Conservation (phyloP, 106 monocot genomes). For the Dioscorea dumetorum region DNA sequence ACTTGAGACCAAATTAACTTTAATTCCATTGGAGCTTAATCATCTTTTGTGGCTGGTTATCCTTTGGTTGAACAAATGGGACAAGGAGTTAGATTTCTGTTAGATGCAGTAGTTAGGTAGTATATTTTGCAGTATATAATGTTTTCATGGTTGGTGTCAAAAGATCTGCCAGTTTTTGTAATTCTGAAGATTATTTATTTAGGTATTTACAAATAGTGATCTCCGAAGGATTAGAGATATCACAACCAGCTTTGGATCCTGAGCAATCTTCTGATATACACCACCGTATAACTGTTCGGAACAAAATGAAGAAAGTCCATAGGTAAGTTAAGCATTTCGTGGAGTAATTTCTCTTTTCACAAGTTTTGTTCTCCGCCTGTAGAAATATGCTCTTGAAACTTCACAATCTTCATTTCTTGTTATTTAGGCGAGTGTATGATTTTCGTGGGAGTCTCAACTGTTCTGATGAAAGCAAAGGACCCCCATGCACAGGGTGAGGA, state of each 20-base stretch:
- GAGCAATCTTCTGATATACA: constrained; percentile 62
- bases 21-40: too few species aligned
- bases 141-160: neutral
- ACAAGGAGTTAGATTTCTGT: too few species aligned
- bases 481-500: constrained; percentile 91
- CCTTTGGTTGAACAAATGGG: too few species aligned
- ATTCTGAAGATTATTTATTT: constrained; percentile 1
- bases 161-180: neutral
- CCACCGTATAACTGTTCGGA: constrained; percentile 81
- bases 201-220: constrained; percentile 76
- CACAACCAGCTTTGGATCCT: constrained; percentile 90
- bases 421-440: constrained; percentile 61
- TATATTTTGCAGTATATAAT: too few species aligned
- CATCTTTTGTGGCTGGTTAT: too few species aligned
- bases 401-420: constrained; percentile 11
- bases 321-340: constrained; percentile 31
- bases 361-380: neutral
- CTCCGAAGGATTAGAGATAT: constrained; percentile 85
- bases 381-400: neutral
- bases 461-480: constrained; percentile 75
- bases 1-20: too few species aligned
- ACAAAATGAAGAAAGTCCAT: constrained; percentile 61
- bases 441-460: constrained; percentile 79
- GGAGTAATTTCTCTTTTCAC: neutral
- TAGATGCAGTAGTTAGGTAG: too few species aligned